Conservation (phyloP, 306 rosid species). For the Echinosophora koreensis region DNA sequence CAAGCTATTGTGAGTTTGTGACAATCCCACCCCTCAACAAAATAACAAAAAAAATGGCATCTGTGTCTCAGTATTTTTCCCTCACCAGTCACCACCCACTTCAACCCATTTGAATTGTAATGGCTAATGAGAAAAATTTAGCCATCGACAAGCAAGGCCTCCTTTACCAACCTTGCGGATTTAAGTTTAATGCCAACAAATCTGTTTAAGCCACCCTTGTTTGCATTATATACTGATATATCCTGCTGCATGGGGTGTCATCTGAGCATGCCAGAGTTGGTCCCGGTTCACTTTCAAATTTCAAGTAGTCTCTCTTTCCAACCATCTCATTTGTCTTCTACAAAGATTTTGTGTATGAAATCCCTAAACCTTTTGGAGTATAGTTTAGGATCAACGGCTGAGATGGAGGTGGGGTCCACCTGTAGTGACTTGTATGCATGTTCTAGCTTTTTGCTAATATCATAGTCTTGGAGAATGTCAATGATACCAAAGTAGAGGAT, state of each 20-base stretch:
- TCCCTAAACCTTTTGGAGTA: constrained; percentile 66
- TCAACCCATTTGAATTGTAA: constrained; percentile 38
- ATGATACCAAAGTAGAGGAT: constrained; percentile 74
- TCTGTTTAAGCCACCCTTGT: background rate
- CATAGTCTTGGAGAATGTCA: constrained; percentile 75
- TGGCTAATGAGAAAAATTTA: constrained; percentile 57
- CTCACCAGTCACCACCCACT: background rate
- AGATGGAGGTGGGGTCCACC: constrained; percentile 67
- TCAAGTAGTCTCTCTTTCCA: constrained; percentile 20
- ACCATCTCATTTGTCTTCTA: constrained; percentile 58
- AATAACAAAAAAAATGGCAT: constrained; percentile 29
- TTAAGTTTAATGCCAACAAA: background rate
- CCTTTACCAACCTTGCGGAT: constrained; percentile 35
- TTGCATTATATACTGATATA: constrained; percentile 27
- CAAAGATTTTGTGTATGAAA: constrained; percentile 69
- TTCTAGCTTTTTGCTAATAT: constrained; percentile 70
- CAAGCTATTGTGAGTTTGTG: constrained; percentile 30
- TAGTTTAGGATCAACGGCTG: constrained; percentile 68
- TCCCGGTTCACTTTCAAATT: constrained; percentile 17
- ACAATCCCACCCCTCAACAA: constrained; percentile 36
- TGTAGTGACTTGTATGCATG: constrained; percentile 75
- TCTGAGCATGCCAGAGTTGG: constrained; percentile 43
- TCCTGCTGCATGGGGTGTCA: constrained; percentile 21
- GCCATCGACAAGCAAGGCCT: constrained; percentile 47
- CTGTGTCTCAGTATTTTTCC: constrained; percentile 10